These are phyloP conservation scores for Cornus suecica DNA, from an alignment of 148 eudicot genomes.

Conservation along the genomic window DNA sequence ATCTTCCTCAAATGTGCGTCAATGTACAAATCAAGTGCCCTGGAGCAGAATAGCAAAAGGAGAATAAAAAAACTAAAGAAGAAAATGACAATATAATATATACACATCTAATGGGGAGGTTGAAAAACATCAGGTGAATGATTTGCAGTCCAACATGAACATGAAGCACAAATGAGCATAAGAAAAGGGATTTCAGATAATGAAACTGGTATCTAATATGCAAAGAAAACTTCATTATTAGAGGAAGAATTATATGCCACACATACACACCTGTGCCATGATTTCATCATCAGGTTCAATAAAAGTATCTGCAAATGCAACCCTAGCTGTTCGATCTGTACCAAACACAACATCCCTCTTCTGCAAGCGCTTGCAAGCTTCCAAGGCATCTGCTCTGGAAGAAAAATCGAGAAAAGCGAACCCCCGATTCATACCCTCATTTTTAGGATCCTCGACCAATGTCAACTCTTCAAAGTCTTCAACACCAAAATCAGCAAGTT, in stretches of 20 bases:
- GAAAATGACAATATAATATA: background rate
- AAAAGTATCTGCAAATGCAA: slow-evolving; percentile 11
- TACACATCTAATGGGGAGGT: background rate
- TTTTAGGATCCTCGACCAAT: slow-evolving; percentile 2
- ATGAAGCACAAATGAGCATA: background rate
- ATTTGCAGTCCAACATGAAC: background rate
- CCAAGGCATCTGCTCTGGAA: slow-evolving; percentile 9
- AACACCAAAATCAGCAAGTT: background rate
- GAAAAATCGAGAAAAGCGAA: slow-evolving; percentile 4
- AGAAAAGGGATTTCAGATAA: background rate
- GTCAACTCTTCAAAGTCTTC: background rate
- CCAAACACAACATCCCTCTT: slow-evolving; percentile 16
- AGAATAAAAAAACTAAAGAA: background rate
- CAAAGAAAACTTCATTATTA: background rate
- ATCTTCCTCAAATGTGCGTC: no score
- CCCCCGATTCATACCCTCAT: slow-evolving; percentile 10
- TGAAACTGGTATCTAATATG: background rate
- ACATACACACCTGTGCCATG: slow-evolving; percentile 13
- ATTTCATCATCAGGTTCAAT: slow-evolving; percentile 13
- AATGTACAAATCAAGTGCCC: no score
- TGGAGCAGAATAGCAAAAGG: no score
- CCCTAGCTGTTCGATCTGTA: slow-evolving; percentile 13
- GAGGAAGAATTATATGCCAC: background rate
- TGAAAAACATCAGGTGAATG: background rate
- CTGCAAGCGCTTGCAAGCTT: slow-evolving; percentile 10